Evolutionary conservation across 2,329 filamentous ascomycete genomes (phyloP), one percentile per base, ranked within the genome.

Genomic region (Talaromyces sp.): DNA sequence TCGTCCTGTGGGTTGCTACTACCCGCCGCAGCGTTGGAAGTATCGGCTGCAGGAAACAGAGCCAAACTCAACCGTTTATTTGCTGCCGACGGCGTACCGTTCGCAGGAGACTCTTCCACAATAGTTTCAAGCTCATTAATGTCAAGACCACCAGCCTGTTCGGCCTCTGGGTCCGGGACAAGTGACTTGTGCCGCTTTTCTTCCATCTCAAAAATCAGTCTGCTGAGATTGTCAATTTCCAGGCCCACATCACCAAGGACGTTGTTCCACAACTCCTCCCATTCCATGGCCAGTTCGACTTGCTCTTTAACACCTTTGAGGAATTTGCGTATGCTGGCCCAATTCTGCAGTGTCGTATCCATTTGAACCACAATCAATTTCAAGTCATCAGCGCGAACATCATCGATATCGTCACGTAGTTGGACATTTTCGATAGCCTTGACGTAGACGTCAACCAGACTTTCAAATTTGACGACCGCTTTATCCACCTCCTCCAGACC

Each of bases 251-350:
- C 93, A 50, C 93, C 93, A 2, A 99, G 81, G 2, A 98, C 93
- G 66, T 85, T 91, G 69, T 92, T 92, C 93, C 95, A 98, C 39
- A 99, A 82, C 77, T 98, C 93, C 75, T 97, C 93, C 93, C 93
- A 99, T 73, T 99, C 95, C 92, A 98, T 96, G 54, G 95, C 95
- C 63, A 96, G 87, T 76, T 98, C 95, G 18, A 99, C 93, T 72
- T 98, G 93, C 55, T 85, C 85, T 73, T 96, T 96, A 62, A 96
- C 89, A 28, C 79, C 88, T 66, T 89, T 89, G 58, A 99, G 80
- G 1, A 89, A 88, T 46, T 81, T 82, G 69, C 92, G 90, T 69
- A 97, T 93, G 67, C 88, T 87, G 50, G 86, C 83, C 95, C 95
- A 99, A 70, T 93, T 91, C 39, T 83, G 82, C 65, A 96, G 81